Evolutionary conservation across 2,329 filamentous ascomycete genomes (phyloP), one percentile per base, ranked within the genome.

Genomic region (Pseudocercospora ulei): DNA sequence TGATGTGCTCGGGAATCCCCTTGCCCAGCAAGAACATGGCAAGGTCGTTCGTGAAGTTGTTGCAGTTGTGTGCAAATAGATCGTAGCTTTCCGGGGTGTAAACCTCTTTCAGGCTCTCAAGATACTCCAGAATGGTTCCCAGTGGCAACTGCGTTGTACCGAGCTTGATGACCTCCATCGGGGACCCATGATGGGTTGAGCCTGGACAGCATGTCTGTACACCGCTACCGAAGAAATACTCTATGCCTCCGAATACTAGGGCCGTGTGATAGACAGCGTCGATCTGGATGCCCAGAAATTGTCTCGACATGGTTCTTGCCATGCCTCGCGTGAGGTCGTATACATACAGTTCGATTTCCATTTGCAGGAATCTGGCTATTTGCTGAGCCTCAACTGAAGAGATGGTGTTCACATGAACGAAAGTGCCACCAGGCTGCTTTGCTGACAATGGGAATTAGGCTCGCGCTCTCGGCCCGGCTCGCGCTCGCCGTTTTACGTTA

Each of bases 211-310:
- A 85, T 38, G 78, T 78, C 53, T 93, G 82, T 36, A 96, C 80
- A 39, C 85, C 85, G 39, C 82, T 78, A 44, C 93, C 88, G 52
- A 87, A 96, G 54, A 88, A 77, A 61, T 93, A 95, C 63, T 98
- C 90, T 35, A 80, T 72, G n/a, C 79, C 78, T 36, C 78, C 74
- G 24, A 96, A 69, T 26, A 94, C 80, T 38, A 98, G 78, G 0
- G 87, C 84, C 0, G 90, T 96, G 61, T 98, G 90, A 53, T 96
- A 96, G 37, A 98, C 76, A 38, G 90, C 90, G 61, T 96, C 88
- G 34, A 95, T 83, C 36, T 80, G 76, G 1, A 70, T 73, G 1
- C 78, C 78, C 3, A 80, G 71, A 29, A 82, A 66, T 31, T 71
- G 64, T 34, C 58, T 59, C 7, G 72, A 77, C 58, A 76, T 72